phyloP scores from a whole-genome alignment of 768 basidiomycete genomes.

The Suillus sp. region DNA sequence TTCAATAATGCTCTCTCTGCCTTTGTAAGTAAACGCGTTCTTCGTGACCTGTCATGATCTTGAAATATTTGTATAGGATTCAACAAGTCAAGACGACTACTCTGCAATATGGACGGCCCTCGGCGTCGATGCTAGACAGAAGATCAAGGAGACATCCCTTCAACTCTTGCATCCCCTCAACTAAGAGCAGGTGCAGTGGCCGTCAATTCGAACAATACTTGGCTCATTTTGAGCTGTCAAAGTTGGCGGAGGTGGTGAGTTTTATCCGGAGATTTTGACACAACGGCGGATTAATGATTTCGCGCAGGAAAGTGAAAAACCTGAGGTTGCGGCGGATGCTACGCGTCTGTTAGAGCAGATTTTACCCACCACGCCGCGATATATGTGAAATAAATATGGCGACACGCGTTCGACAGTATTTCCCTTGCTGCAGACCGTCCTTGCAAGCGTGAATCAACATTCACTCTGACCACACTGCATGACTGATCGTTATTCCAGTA shows the following conservation, averaged over 20 bases:
- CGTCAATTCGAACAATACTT: too few relatives aligned
- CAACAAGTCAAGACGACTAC: conserved; percentile 72
- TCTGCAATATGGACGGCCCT: conserved; percentile 83
- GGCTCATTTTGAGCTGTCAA: conserved; percentile 82
- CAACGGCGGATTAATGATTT: conserved; percentile 12
- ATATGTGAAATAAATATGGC: too few relatives aligned
- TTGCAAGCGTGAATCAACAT: conserved; percentile 60
- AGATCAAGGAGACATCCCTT: conserved; percentile 89
- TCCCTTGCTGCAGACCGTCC: conserved; percentile 72
- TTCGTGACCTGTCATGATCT: conserved; percentile 18
- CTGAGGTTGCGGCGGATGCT: conserved; percentile 66
- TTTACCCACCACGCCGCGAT: too few relatives aligned
- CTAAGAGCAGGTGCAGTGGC: conserved; percentile 82
- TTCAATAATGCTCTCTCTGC: conserved; percentile 94
- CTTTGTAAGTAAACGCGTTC: conserved; percentile 60
- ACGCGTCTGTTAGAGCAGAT: conserved; percentile 56
- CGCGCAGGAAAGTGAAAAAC: conserved; percentile 57
- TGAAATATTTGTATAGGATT: conserved; percentile 55
- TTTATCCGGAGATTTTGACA: conserved; percentile 9
- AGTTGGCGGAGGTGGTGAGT: conserved; percentile 68
- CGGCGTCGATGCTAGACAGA: conserved; percentile 61
- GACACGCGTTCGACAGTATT: conserved; percentile 86
- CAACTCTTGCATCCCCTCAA: conserved; percentile 72
- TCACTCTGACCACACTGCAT: not conserved
- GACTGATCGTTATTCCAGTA: too few relatives aligned